Evolutionary conservation across 2,329 filamentous ascomycete genomes (phyloP).

Genomic region (Fusarium foetens): DNA sequence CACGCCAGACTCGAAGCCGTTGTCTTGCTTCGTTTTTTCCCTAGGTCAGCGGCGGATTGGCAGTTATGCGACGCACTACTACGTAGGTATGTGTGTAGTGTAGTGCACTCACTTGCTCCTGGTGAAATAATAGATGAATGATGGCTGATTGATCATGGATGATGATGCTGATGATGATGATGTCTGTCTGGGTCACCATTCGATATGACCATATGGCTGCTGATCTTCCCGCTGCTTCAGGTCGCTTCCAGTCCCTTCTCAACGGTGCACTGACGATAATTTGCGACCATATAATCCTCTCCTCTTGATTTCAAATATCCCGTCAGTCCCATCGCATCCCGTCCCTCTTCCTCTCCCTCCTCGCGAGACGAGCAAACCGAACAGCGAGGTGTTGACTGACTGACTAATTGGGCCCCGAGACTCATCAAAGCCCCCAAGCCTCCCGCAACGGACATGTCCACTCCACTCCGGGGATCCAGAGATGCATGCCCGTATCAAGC

Average conservation of each 20-base stretch:
- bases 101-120: constrained; percentile 8
- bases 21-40: constrained; percentile 26
- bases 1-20: constrained; percentile 31
- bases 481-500: constrained; percentile 2
- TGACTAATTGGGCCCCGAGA: constrained; percentile 3
- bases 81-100: constrained; percentile 5
- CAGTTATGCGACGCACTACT: neutral
- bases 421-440: constrained; percentile 20
- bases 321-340: neutral
- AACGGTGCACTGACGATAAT: neutral
- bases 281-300: neutral
- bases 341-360: neutral
- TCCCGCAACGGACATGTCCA: constrained; percentile 25
- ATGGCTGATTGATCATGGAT: constrained; percentile 35
- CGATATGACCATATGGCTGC: constrained; percentile 22
- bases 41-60: constrained; percentile 30
- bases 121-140: constrained; percentile 1
- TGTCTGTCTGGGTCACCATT: constrained; percentile 9
- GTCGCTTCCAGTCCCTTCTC: constrained; percentile 27
- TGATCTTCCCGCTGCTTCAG: constrained; percentile 30
- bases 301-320: constrained; percentile 33
- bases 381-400: constrained; percentile 4
- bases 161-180: constrained; percentile 29
- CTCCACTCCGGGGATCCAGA: constrained; percentile 21
- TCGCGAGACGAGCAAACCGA: constrained; percentile 14